A percentile compares a stretch with the other conserved stretches of the same genome.
These are phyloP conservation scores for Schoenoplectus tabernaemontani DNA, from an alignment of 202 grass and related monocot genomes.

Conservation along the genomic window DNA sequence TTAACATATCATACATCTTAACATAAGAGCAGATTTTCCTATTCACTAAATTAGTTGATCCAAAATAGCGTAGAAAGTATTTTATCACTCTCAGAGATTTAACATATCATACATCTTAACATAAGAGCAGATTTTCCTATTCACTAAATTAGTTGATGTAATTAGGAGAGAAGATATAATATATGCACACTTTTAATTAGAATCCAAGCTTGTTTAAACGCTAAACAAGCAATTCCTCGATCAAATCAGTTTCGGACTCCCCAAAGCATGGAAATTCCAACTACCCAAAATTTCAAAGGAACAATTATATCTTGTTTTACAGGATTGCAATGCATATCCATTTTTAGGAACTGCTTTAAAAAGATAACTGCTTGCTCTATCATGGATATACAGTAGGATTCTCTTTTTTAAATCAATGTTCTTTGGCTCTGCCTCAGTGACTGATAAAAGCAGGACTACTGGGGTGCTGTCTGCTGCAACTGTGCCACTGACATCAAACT, in stretches of 20 bases:
- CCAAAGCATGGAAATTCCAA: neutral
- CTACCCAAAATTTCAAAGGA: neutral
- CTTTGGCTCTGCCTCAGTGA: neutral
- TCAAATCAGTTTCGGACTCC: neutral
- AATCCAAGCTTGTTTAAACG: neutral
- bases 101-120: no score
- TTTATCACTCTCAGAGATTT: no score
- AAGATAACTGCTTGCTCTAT: neutral
- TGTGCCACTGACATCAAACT: neutral
- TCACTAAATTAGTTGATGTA: neutral
- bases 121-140: no score
- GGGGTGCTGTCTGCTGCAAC: neutral
- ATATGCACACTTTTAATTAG: neutral
- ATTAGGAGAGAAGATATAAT: neutral
- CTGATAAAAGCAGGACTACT: neutral
- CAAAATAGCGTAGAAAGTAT: no score
- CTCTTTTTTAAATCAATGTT: neutral
- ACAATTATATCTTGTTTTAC: neutral
- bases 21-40: no score
- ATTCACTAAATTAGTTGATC: neutral
- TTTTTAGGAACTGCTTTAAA: neutral
- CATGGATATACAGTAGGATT: conserved; percentile 18
- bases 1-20: no score
- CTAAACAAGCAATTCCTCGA: neutral
- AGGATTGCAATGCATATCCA: neutral